Conservation (phyloP, 2,329 filamentous ascomycete species). For the Trichoderma sp. region DNA sequence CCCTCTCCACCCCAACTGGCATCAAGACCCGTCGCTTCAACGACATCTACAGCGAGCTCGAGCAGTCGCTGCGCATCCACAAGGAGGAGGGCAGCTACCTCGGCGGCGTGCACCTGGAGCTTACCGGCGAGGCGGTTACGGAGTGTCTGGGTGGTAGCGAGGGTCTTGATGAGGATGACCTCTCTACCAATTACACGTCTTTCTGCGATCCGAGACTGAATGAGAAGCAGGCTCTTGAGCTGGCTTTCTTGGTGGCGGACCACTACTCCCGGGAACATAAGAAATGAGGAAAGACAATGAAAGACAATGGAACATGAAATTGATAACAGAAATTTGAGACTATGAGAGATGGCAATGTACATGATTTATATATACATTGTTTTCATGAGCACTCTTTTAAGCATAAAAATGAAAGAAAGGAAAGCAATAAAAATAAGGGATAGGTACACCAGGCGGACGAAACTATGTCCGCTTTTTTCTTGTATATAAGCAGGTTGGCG, state of each 20-base stretch:
- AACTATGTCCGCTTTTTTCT: not conserved
- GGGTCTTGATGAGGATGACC: slow-evolving; percentile 82
- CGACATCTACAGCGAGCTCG: slow-evolving; percentile 86
- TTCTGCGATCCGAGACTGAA: slow-evolving; percentile 96
- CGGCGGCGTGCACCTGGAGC: slow-evolving; percentile 90
- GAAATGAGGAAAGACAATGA: slow-evolving; percentile 6
- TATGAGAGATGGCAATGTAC: not conserved
- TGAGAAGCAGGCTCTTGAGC: slow-evolving; percentile 94
- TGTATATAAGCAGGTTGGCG: not conserved
- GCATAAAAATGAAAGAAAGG: not conserved
- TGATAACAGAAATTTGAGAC: not conserved
- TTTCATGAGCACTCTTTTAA: not conserved
- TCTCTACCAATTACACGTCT: slow-evolving; percentile 89
- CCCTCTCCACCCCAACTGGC: slow-evolving; percentile 68
- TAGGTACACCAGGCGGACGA: not conserved
- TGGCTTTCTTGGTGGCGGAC: slow-evolving; percentile 91
- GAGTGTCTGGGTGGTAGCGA: slow-evolving; percentile 93
- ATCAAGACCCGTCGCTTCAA: slow-evolving; percentile 93
- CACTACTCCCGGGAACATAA: slow-evolving; percentile 60
- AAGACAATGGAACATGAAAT: not conserved
- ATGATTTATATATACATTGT: not conserved
- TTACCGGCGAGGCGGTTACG: slow-evolving; percentile 94
- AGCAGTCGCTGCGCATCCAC: slow-evolving; percentile 82
- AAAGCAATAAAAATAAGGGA: not conserved
- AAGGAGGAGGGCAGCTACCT: slow-evolving; percentile 82